phyloP scores from a whole-genome alignment of 169 alveolate species.

The Plasmodium coatneyi region DNA sequence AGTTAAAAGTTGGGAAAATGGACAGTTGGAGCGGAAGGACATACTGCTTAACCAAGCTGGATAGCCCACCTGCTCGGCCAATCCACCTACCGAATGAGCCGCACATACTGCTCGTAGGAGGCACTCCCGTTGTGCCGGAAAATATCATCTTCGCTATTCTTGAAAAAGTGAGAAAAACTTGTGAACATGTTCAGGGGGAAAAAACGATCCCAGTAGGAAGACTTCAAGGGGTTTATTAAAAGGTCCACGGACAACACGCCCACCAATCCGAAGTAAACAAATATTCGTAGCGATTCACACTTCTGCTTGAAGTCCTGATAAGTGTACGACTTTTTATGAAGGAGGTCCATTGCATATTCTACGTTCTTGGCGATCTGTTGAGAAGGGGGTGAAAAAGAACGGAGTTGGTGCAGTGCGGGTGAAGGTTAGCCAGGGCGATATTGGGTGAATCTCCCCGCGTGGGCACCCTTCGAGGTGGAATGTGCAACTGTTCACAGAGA shows the following conservation, averaged over 20 bases:
- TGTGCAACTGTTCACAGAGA: background rate
- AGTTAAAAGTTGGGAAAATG: background rate
- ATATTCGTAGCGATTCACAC: conserved; percentile 80
- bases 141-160: conserved; percentile 11
- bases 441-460: background rate
- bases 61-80: background rate
- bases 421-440: background rate
- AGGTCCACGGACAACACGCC: conserved; percentile 76
- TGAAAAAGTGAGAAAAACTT: conserved; percentile 38
- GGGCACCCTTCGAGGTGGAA: background rate
- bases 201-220: conserved; percentile 81
- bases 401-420: background rate
- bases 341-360: conserved; percentile 79
- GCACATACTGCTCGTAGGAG: conserved; percentile 21
- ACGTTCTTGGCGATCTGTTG: conserved; percentile 14
- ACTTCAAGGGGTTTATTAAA: conserved; percentile 76
- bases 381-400: background rate
- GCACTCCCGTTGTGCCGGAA: conserved; percentile 48
- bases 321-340: conserved; percentile 74
- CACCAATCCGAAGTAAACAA: conserved; percentile 82
- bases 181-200: conserved; percentile 61
- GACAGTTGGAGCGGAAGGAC: background rate
- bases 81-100: background rate
- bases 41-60: conserved; percentile 4
- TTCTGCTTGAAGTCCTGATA: conserved; percentile 81